Percentiles rank a stretch among this genome's conserved stretches.
Conservation (phyloP, 805 yeast species). For the Debaryomyces maramus region DNA sequence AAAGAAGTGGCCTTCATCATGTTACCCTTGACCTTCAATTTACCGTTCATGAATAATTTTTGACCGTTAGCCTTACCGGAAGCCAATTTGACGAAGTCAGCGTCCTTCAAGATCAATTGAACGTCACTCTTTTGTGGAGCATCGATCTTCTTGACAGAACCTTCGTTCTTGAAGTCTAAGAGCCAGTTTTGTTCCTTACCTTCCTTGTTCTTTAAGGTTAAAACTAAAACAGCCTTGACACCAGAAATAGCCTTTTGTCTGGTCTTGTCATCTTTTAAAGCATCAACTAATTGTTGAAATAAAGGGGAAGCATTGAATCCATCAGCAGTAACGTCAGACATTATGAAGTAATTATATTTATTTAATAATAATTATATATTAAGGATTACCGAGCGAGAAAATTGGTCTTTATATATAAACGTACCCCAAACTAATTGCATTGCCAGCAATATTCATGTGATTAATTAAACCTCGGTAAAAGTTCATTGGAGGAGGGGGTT, state of each 20-base stretch:
- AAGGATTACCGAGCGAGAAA: neutral
- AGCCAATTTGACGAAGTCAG: constrained; percentile 68
- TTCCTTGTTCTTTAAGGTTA: constrained; percentile 64
- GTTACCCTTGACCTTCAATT: constrained; percentile 84
- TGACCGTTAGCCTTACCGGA: constrained; percentile 83
- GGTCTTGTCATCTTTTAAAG: constrained; percentile 34
- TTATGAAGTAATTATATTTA: too few relatives aligned
- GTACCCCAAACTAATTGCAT: neutral
- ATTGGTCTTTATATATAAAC: constrained; percentile 1
- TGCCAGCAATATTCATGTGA: constrained; percentile 3
- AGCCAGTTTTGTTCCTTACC: constrained; percentile 63
- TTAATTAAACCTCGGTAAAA: constrained; percentile 3
- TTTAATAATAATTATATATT: constrained; percentile 4
- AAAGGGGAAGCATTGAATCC: constrained; percentile 47
- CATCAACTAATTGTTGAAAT: constrained; percentile 39
- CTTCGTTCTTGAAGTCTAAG: constrained; percentile 64
- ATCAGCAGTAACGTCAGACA: constrained; percentile 29
- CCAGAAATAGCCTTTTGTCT: constrained; percentile 42
- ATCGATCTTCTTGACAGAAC: constrained; percentile 43
- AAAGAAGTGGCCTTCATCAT: constrained; percentile 85
- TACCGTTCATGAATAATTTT: constrained; percentile 79
- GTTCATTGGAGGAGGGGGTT: too few relatives aligned
- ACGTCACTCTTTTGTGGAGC: constrained; percentile 59
- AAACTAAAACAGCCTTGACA: constrained; percentile 63
- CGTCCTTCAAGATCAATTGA: constrained; percentile 62